phyloP scores from a whole-genome alignment of 1,284 basidiomycete genomes.

The Leccinum fuscescens region DNA sequence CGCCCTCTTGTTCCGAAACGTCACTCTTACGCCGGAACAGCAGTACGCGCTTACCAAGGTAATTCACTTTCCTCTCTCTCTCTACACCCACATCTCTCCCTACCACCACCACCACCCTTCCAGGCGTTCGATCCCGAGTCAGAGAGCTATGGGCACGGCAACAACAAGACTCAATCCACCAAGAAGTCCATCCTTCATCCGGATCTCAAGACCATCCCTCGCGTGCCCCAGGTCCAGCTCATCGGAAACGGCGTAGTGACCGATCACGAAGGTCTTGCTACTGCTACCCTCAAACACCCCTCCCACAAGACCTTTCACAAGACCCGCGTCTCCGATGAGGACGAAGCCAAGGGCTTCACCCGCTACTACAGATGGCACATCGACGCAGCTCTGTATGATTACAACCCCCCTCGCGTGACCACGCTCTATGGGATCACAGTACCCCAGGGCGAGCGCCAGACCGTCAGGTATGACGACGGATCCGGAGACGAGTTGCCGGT shows the following conservation, averaged over 20 bases:
- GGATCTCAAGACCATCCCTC: slow-evolving; percentile 84
- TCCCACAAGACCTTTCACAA: slow-evolving; percentile 90
- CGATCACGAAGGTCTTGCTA: slow-evolving; percentile 74
- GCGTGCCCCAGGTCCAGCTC: slow-evolving; percentile 82
- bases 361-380: slow-evolving; percentile 95
- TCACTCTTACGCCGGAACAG: slow-evolving; percentile 72
- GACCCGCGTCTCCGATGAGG: slow-evolving; percentile 71
- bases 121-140: slow-evolving; percentile 73
- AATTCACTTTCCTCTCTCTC: neutral
- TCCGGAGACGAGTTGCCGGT: slow-evolving; percentile 81
- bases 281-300: slow-evolving; percentile 75
- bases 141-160: slow-evolving; percentile 79
- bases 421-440: slow-evolving; percentile 82
- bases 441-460: slow-evolving; percentile 67
- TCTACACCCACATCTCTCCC: neutral
- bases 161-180: slow-evolving; percentile 74
- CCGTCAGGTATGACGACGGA: slow-evolving; percentile 84
- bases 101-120: slow-evolving; percentile 2
- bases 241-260: slow-evolving; percentile 79
- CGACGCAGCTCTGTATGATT: slow-evolving; percentile 88
- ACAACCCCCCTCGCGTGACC: slow-evolving; percentile 86
- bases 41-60: slow-evolving; percentile 84
- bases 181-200: slow-evolving; percentile 79
- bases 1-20: slow-evolving; percentile 72
- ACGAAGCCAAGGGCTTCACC: slow-evolving; percentile 73